Base-by-base conservation (phyloP, 1,284 basidiomycete species). In the Irpex sp. region DNA sequence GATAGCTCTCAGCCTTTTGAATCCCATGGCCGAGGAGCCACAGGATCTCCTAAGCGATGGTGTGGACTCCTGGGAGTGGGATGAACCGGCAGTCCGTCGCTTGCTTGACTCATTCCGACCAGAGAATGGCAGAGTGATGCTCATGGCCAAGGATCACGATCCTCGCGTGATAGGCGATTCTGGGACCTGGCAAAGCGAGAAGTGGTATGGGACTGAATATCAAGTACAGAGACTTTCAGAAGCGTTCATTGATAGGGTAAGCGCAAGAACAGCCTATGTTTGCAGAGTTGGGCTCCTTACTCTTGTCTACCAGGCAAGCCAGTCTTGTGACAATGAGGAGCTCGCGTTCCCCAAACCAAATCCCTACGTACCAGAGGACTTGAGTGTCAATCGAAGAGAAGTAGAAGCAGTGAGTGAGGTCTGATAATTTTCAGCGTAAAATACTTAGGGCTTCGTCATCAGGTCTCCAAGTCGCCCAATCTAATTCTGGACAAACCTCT, bases 151-250 rank as follows among this genome's bases (percentile, higher is more conserved):
- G 68, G 58, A 63, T 1, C 72, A 75, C 56, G 56, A 61, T 7
- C 69, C 74, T 60, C 59, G 58, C 7, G 71, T 76, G 71, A 63
- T 82, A 74, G 64, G 77, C 74, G 68, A 72, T 72, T 49, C 21
- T 15, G 50, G 46, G 2, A 67, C 67, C 15, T 86, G 81, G 71
- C 77, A 79, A 59, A 68, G 74, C 63, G 81, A 79, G 66, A 81
- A 82, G 68, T 78, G 81, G 71, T 87, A 87, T 66, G 81, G 80
- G 4, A 86, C 84, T 1, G 78, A 82, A 69, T 87, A 85, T 70
- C 71, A 74, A 33, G 75, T 81, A 39, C 72, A 76, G 56, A 74
- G 71, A 61, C 72, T 84, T 9, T 71, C 76, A 4, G 71, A 79
- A 35, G 75, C 76, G 37, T 76, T 86, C 60, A 59, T 84, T 8